A percentile compares a stretch with the other conserved stretches of the same genome.
phyloP scores from a whole-genome alignment of 176 grass and related monocot genomes.

The Musa schizocarpa region DNA sequence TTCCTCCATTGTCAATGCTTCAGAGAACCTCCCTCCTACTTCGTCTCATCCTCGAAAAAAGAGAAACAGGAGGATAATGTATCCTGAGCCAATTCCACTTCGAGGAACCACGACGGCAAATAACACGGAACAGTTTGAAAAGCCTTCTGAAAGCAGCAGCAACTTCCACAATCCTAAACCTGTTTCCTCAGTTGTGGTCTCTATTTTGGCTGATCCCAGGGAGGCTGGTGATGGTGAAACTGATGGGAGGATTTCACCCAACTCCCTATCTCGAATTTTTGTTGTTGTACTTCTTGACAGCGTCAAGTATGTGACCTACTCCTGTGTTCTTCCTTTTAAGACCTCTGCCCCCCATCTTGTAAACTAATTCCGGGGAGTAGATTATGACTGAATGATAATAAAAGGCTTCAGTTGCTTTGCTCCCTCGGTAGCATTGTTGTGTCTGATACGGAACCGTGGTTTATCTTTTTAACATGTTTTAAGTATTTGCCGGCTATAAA shows the following conservation, averaged over 20 bases:
- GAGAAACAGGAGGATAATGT: constrained; percentile 76
- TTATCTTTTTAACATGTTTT: too few relatives aligned
- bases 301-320: constrained; percentile 93
- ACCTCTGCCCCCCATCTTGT: constrained; percentile 58
- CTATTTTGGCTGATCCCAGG: constrained; percentile 89
- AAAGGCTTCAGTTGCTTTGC: neutral
- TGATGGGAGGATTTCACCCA: constrained; percentile 57
- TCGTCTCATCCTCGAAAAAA: constrained; percentile 35
- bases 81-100: constrained; percentile 65
- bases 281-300: constrained; percentile 87
- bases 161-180: constrained; percentile 54
- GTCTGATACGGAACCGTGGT: too few relatives aligned
- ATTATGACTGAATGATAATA: neutral
- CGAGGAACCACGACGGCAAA: constrained; percentile 46
- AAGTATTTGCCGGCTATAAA: too few relatives aligned
- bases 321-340: constrained; percentile 92
- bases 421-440: too few relatives aligned
- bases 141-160: constrained; percentile 58
- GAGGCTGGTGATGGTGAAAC: constrained; percentile 63
- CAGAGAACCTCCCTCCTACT: constrained; percentile 34
- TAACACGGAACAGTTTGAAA: constrained; percentile 45
- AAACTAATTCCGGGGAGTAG: constrained; percentile 25
- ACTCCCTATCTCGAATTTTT: constrained; percentile 76
- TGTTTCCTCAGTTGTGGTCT: constrained; percentile 66
- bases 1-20: constrained; percentile 38